Evolutionary conservation across 305 asterid species (phyloP), one percentile per base, ranked within the genome.

Genomic region (Striga hermonthica): DNA sequence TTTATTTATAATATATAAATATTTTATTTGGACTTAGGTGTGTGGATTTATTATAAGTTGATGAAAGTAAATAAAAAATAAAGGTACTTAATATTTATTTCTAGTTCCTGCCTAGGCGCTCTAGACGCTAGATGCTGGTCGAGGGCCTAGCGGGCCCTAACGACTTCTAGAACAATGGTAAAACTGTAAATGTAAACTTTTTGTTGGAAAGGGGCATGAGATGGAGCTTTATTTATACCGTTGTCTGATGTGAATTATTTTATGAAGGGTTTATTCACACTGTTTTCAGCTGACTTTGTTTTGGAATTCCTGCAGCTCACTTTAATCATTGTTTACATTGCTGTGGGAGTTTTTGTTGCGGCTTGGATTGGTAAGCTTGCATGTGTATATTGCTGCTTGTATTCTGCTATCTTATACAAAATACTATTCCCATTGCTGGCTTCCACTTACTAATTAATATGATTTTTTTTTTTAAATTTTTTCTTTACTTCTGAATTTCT

Each of bases 301-400:
- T 76, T 82, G 61, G 72, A 69, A 56, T 76, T 66, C 68, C 41
- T 83, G 90, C 97, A 94, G 99, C 99, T 91, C 60, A 82, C 97
- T 64, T 82, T 88, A 75, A 78, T 79, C 63, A 86, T 94, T 67
- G 87, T 91, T 64, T 88, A 71, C 74, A 85, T 94, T 74, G 97
- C 99, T 43, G 95, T 38, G 62, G 99, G 97, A 65, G 99, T 94
- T 76, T 91, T 91, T 69, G 83, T 76, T 72, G 85, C 98, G 66
- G 99, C 98, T 75, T 94, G 99, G 99, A 91, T 94, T 56, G 99
- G 99, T 94, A 83, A 80, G 96, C 68, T 63, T 40, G 31, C 57
- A 44, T 60, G 57, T 66, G 10, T 59, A 38, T 7, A 57, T 63
- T 56, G 59, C 57, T 74, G 53, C 62, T 28, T 64, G 35, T 37